Conservation (phyloP, 176 grass and related monocot species). For the Thalia dealbata region DNA sequence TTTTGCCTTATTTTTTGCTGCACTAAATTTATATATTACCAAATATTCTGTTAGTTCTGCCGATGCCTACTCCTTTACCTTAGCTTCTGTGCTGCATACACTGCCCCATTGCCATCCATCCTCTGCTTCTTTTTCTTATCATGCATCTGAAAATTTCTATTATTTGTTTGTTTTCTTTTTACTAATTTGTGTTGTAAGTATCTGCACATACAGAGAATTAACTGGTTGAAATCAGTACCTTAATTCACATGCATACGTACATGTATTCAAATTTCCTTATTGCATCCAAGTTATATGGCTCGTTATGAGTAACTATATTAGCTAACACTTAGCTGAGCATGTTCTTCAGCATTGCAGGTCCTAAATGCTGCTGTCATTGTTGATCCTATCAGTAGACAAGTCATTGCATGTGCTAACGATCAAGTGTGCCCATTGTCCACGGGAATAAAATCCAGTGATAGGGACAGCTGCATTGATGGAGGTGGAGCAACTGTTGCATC, state of each 20-base stretch:
- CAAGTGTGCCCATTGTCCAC: conserved; percentile 22
- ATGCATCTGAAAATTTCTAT: neutral
- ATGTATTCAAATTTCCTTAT: neutral
- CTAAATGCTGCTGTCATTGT: conserved; percentile 75
- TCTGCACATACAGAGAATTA: neutral
- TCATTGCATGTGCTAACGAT: conserved; percentile 58
- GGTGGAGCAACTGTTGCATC: conserved; percentile 10
- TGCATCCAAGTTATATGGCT: neutral
- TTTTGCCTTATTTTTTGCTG: neutral
- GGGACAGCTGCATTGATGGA: conserved; percentile 2
- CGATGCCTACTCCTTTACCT: neutral
- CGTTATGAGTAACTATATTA: neutral
- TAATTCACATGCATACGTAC: neutral
- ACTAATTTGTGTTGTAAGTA: neutral
- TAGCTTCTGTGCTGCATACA: no score
- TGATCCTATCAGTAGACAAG: conserved; percentile 54
- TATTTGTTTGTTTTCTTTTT: neutral
- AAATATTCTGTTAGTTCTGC: neutral
- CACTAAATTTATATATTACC: neutral
- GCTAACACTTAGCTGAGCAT: neutral
- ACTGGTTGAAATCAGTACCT: neutral
- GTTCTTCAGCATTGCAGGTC: conserved; percentile 31
- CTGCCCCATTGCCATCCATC: no score
- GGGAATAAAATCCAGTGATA: conserved; percentile 19
- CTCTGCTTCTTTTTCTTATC: neutral